Conservation (phyloP, 306 rosid genomes). For the Cucumis melo region DNA sequence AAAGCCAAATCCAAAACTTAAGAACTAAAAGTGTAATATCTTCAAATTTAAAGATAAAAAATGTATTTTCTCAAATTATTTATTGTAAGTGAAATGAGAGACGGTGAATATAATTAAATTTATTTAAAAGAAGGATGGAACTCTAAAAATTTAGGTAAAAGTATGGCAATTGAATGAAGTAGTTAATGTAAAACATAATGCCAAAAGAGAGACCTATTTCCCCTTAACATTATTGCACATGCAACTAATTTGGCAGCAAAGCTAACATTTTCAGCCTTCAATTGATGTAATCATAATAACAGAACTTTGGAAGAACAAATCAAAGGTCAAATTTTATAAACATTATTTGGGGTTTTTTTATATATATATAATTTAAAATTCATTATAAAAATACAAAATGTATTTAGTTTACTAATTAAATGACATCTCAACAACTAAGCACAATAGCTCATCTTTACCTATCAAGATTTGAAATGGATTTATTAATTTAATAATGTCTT, state of each 20-base stretch:
- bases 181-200: not conserved
- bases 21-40: too few relatives aligned
- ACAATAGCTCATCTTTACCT: not conserved
- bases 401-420: not conserved
- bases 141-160: not conserved
- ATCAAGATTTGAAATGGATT: not conserved
- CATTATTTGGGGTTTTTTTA: not conserved
- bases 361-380: not conserved
- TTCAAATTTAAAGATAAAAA: too few relatives aligned
- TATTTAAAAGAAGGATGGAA: not conserved
- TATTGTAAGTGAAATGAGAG: not conserved
- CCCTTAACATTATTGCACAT: not conserved
- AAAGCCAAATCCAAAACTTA: too few relatives aligned
- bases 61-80: too few relatives aligned
- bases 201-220: not conserved
- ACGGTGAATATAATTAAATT: not conserved
- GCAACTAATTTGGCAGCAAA: not conserved
- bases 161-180: not conserved
- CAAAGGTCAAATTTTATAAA: not conserved
- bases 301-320: not conserved
- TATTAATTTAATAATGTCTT: not conserved
- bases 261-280: not conserved
- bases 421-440: slow-evolving; percentile 6
- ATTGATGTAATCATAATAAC: not conserved
- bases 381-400: not conserved